Conservation (phyloP, 306 rosid genomes). For the Clitoria ternatea region DNA sequence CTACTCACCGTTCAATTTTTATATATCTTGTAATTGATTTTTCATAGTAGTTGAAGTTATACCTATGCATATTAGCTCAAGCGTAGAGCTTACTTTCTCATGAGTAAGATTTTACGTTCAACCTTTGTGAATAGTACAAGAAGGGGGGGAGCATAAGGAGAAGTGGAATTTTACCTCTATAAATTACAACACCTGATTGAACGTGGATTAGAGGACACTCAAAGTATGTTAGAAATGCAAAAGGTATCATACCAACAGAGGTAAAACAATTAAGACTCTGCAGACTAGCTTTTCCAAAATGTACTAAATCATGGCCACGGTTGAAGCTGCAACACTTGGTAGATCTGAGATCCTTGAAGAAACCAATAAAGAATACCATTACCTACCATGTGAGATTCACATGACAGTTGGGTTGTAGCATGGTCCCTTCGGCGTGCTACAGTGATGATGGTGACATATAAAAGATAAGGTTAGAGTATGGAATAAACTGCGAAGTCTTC, state of each 20-base stretch:
- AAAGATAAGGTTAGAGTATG: neutral
- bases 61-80: neutral
- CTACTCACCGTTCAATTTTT: too few species aligned
- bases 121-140: neutral
- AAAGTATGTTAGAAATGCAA: neutral
- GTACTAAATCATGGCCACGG: too few species aligned
- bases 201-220: neutral
- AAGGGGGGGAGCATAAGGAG: neutral
- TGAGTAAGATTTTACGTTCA: neutral
- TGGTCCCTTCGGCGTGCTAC: neutral
- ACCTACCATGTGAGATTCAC: neutral
- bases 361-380: neutral
- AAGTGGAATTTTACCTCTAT: neutral
- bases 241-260: neutral
- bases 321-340: neutral
- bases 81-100: neutral
- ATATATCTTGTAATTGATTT: neutral
- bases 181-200: neutral
- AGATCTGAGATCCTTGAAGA: neutral
- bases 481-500: neutral
- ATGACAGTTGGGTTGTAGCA: neutral
- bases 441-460: conserved; percentile 24
- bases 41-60: neutral
- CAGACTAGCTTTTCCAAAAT: neutral
- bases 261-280: neutral